Evolutionary conservation across 139 green algal species (phyloP), one percentile per base, ranked within the genome.

Genomic region (Zygnema cylindricum): DNA sequence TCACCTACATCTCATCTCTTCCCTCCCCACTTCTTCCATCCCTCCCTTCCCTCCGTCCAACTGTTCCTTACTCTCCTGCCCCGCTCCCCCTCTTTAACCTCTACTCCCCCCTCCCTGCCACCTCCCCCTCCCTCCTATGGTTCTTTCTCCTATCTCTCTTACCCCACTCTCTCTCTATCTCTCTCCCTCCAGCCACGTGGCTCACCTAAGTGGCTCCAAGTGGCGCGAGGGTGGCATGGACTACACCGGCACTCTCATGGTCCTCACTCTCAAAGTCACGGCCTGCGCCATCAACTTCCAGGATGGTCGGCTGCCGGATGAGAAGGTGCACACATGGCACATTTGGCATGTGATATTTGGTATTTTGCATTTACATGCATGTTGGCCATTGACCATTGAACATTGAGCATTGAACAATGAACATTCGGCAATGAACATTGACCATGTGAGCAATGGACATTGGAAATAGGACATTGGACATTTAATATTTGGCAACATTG

Each of bases 181-280:
- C 49, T 63, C 49, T 63, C 16, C 49, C 49, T 30, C 32, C 85
- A 89, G 85, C 83, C 86, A 91, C 41, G 85, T 90, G 2, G 39
- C 30, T 22, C 75, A 42, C 11, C 63, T 91, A 42, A 89, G 86
- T 11, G 86, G 82, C 22, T 43, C 88, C 69, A 49, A 39, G 7
- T 91, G 86, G 86, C 39, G 69, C 55, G 35, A 90, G 39, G 86
- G 86, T n/a, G 81, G 81, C 33, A 89, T 91, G 11, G 86, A 91
- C 69, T 91, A 88, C 40, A 91, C 86, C 16, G 86, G 86, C 63
- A 83, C 79, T 21, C 81, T 91, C 63, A 91, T 91, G 86, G 81
- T 91, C 55, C 35, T 91, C 35, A 89, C 86, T 25, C 81, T 91
- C 3, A 91, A 91, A 81, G n/a, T 91, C 81, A 36, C 69, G 0